A percentile compares a stretch with the other conserved stretches of the same genome.
Evolutionary conservation across 2,329 filamentous ascomycete species (phyloP).

Genomic region (Colletotrichum cereale): DNA sequence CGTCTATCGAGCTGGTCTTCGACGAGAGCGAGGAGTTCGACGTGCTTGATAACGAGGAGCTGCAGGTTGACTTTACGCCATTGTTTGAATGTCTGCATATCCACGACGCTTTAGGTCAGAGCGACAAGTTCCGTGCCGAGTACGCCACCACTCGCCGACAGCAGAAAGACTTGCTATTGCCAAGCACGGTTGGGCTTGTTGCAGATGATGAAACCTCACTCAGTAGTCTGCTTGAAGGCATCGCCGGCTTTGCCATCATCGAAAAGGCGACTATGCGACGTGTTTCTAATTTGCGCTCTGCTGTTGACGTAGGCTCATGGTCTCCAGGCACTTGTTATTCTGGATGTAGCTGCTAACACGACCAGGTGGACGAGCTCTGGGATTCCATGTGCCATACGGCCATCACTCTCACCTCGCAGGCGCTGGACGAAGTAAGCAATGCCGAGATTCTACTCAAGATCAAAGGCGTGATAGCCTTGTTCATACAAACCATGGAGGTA

Average conservation of each 20-base stretch:
- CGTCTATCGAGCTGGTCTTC: conserved; percentile 92
- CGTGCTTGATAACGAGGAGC: conserved; percentile 92
- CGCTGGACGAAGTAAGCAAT: conserved; percentile 83
- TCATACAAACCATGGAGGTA: conserved; percentile 98
- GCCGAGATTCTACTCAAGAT: conserved; percentile 94
- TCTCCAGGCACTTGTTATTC: conserved; percentile 4
- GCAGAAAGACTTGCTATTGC: conserved; percentile 92
- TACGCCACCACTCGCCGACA: conserved; percentile 92
- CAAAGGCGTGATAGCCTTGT: conserved; percentile 91
- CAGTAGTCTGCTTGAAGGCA: conserved; percentile 92
- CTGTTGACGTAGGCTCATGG: conserved; percentile 77
- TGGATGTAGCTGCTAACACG: conserved; percentile 13
- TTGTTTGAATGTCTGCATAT: conserved; percentile 97
- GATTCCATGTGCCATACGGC: conserved; percentile 95
- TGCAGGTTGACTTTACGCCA: conserved; percentile 94
- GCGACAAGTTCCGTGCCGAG: conserved; percentile 88
- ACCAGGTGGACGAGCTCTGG: conserved; percentile 94
- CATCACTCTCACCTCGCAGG: conserved; percentile 84
- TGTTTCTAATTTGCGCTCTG: conserved; percentile 83
- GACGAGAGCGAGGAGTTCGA: conserved; percentile 98
- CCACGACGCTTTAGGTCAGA: conserved; percentile 92
- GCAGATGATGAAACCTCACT: conserved; percentile 87
- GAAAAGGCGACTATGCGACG: conserved; percentile 94
- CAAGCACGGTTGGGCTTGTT: conserved; percentile 79
- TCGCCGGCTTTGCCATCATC: conserved; percentile 96